A percentile compares a stretch with the other conserved stretches of the same genome.
Evolutionary conservation across 495 filamentous ascomycete genomes (phyloP).

Genomic region (Aspergillus sclerotioniger): DNA sequence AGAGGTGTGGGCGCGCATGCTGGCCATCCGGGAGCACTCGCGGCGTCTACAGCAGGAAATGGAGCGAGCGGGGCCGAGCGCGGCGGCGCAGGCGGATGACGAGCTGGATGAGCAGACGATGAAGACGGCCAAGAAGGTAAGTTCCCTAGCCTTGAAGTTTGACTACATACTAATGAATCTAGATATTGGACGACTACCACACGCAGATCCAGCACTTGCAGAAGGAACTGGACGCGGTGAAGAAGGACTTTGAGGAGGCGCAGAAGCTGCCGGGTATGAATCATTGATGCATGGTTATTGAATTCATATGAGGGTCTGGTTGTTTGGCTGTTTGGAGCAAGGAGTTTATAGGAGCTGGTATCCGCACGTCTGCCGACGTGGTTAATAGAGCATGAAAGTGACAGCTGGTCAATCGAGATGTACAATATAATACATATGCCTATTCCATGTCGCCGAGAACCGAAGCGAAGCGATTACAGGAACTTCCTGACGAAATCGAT

Average conservation of each 20-base stretch:
- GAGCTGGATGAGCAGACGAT: conserved; percentile 75
- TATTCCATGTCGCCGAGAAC: not conserved
- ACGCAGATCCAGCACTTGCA: conserved; percentile 82
- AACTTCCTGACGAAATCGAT: conserved; percentile 74
- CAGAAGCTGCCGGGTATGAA: conserved; percentile 44
- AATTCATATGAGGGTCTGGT: conserved; percentile 9
- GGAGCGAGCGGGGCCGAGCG: conserved; percentile 58
- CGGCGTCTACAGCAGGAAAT: conserved; percentile 77
- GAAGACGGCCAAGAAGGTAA: conserved; percentile 81
- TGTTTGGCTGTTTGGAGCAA: conserved; percentile 13
- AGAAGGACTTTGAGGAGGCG: conserved; percentile 77
- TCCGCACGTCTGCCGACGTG: conserved; percentile 1
- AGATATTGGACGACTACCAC: conserved; percentile 91
- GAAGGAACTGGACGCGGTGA: conserved; percentile 73
- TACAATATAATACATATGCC: conserved; percentile 41
- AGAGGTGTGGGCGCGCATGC: conserved; percentile 95
- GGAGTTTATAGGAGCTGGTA: conserved; percentile 20
- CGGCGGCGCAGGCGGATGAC: conserved; percentile 42
- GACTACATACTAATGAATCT: not conserved
- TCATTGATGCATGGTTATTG: not conserved
- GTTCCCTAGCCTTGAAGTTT: not conserved
- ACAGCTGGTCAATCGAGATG: conserved; percentile 25
- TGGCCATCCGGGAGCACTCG: conserved; percentile 77
- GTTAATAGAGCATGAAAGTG: conserved; percentile 7
- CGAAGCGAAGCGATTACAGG: conserved; percentile 51